Conservation (phyloP, 208 protist genomes). For the Porcisia deanei region DNA sequence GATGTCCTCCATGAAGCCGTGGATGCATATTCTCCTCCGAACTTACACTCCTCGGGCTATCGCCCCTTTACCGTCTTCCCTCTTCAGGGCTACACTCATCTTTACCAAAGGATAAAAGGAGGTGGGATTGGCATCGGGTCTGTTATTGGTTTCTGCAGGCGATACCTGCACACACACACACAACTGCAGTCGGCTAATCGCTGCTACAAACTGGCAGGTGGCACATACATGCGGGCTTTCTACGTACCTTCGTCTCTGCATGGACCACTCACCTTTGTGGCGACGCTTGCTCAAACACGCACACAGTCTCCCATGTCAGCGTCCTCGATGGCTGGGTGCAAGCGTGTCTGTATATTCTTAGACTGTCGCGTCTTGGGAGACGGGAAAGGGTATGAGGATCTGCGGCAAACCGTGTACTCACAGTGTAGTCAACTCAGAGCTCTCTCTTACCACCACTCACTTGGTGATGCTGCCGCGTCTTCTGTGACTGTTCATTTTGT, state of each 20-base stretch:
- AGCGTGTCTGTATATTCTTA: constrained; percentile 3
- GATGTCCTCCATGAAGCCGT: neutral
- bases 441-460: neutral
- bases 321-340: neutral
- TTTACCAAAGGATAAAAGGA: neutral
- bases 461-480: neutral
- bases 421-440: neutral
- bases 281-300: neutral
- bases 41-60: neutral
- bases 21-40: neutral
- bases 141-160: neutral
- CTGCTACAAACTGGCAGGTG: no score
- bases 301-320: neutral
- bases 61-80: neutral
- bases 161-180: neutral
- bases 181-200: no score
- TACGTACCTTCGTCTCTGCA: neutral
- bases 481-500: constrained; percentile 3
- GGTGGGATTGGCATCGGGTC: neutral
- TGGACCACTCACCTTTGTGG: neutral
- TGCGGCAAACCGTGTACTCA: neutral
- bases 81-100: neutral
- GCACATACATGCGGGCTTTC: neutral
- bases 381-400: neutral
- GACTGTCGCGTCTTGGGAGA: constrained; percentile 9